Evolutionary conservation across 306 rosid species (phyloP), one percentile per base, ranked within the genome.

Genomic region (Rubus parviflorus): DNA sequence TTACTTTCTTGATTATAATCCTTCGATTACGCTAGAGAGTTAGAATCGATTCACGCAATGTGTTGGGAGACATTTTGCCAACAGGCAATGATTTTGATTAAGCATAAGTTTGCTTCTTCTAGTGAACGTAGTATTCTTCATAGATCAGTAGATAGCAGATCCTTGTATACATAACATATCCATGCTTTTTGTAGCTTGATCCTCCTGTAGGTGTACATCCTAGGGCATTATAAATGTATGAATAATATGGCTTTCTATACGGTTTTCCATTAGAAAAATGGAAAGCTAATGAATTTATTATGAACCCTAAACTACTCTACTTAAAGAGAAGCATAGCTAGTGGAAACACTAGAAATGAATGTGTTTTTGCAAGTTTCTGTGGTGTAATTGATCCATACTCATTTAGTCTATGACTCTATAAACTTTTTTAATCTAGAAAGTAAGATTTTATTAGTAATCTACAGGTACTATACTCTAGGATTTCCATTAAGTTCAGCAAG

Each of bases 11-110:
- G 81, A 81, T 85, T 78, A 43, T 8, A 74, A 73, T 75, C 74
- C 76, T 70, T 46, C 30, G 77, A 65, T 75, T 77, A 85, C 79
- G 83, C 83, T 78, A 56, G 41, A 80, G 51, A 73, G 49, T 60
- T 73, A 53, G 37, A 47, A 4, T 38, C 72, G 71, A 73, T 77
- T 56, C 52, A 63, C 63, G 56, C 83, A 81, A 79, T 30, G 68
- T 65, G 67, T 74, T 42, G 61, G 82, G 72, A 70, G 47, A 53
- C 53, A 23, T 25, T 42, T 51, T 74, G 4, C 69, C 48, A 35
- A 79, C 52, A 65, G 42, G 52, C 60, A 85, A 81, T 81, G 81
- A 81, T 81, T 77, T 57, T 68, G 52, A 53, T 78, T 56, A 61
- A 56, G 56, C 35, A 38, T 47, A n/a, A 10, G 23, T 42, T 60